Conservation (phyloP, 2,329 filamentous ascomycete genomes). For the Paecilomyces variotii region DNA sequence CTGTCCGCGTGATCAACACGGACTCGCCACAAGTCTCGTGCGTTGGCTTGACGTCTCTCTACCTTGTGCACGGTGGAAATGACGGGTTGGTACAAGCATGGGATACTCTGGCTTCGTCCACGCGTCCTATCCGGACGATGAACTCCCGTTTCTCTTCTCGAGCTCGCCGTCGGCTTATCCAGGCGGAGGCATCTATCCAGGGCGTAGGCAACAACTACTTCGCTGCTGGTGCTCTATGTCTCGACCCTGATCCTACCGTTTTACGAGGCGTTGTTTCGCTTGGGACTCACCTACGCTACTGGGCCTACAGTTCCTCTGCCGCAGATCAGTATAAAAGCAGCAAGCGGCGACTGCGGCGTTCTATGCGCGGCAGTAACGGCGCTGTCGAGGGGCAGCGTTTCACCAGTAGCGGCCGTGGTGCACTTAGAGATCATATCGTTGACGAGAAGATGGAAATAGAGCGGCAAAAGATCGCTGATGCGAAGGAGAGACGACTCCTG, state of each 20-base stretch:
- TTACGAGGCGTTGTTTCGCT: conserved; percentile 81
- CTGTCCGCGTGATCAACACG: conserved; percentile 76
- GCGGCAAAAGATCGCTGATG: conserved; percentile 58
- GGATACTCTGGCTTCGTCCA: conserved; percentile 82
- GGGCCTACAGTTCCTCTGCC: conserved; percentile 80
- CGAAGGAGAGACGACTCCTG: conserved; percentile 61
- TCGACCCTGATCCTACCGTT: conserved; percentile 80
- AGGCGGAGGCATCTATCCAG: conserved; percentile 59
- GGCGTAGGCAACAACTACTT: conserved; percentile 68
- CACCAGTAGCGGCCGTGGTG: conserved; percentile 56
- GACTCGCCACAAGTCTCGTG: conserved; percentile 83
- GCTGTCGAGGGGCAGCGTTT: conserved; percentile 47
- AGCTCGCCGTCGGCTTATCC: conserved; percentile 65
- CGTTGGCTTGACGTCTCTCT: conserved; percentile 73
- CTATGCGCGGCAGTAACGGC: conserved; percentile 55
- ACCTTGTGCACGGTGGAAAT: conserved; percentile 85
- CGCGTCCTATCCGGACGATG: conserved; percentile 72
- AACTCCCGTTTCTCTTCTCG: conserved; percentile 77
- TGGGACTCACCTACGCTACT: conserved; percentile 81
- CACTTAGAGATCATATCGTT: conserved; percentile 72
- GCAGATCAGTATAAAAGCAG: conserved; percentile 65
- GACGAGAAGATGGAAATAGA: conserved; percentile 78
- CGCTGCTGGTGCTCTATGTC: conserved; percentile 71
- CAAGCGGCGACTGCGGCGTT: conserved; percentile 70
- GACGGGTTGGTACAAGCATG: conserved; percentile 94